Percentiles rank a stretch among this genome's conserved stretches.
phyloP scores from a whole-genome alignment of 352 stramenopile genomes.

The Globisporangium perplexum region DNA sequence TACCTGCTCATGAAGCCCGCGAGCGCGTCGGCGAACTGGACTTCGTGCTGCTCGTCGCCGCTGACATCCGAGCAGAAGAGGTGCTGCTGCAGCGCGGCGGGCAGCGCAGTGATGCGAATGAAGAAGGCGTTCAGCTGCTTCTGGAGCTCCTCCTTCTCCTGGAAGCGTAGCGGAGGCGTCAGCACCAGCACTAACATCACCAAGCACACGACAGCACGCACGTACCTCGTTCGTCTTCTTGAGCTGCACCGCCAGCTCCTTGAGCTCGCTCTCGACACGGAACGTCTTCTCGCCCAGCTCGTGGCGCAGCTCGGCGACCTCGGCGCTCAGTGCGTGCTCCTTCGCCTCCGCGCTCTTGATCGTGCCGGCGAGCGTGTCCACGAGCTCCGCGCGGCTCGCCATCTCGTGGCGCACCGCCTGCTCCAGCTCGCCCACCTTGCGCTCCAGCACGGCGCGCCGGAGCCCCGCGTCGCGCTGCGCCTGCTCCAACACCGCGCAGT shows the following conservation, averaged over 20 bases:
- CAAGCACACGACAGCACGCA: background rate
- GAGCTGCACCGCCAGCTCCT: constrained; percentile 43
- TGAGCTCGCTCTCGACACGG: constrained; percentile 50
- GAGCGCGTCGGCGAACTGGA: constrained; percentile 71
- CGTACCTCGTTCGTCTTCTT: constrained; percentile 63
- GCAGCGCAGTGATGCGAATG: constrained; percentile 63
- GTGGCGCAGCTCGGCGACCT: constrained; percentile 37
- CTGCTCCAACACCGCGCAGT: constrained; percentile 43
- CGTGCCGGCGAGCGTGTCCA: constrained; percentile 63
- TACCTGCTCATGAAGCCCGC: constrained; percentile 70
- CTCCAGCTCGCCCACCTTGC: constrained; percentile 53
- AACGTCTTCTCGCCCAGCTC: constrained; percentile 66
- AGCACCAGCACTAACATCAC: background rate
- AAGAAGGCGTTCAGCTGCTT: constrained; percentile 78
- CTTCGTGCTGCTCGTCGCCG: constrained; percentile 14
- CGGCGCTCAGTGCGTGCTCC: constrained; percentile 34
- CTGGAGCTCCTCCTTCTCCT: constrained; percentile 81
- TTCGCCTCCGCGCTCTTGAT: constrained; percentile 52
- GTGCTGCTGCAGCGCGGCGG: constrained; percentile 62
- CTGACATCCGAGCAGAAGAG: constrained; percentile 42
- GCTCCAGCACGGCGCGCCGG: constrained; percentile 29
- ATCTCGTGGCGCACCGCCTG: constrained; percentile 48
- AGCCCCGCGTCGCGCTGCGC: constrained; percentile 22
- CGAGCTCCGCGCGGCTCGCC: constrained; percentile 57
- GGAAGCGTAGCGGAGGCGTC: background rate